phyloP scores from a whole-genome alignment of 768 basidiomycete species.

The Kwoniella sp. region DNA sequence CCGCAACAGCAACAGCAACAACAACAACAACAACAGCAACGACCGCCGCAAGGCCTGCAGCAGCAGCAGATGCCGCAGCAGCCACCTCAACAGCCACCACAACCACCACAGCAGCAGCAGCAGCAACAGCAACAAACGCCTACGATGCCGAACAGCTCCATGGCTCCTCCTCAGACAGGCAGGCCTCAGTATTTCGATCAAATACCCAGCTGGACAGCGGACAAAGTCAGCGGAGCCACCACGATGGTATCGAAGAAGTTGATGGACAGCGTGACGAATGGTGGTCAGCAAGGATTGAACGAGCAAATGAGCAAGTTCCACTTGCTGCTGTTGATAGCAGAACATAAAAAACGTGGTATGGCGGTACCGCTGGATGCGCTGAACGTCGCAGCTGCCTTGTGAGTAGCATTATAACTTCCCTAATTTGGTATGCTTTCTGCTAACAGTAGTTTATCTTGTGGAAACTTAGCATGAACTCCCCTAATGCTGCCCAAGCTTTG shows the following conservation, averaged over 20 bases:
- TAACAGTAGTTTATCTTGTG: not conserved
- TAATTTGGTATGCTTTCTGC: not conserved
- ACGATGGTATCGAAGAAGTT: constrained; percentile 14
- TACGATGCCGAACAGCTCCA: constrained; percentile 2
- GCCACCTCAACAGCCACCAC: constrained; percentile 4
- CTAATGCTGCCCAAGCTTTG: constrained; percentile 13
- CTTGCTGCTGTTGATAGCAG: constrained; percentile 18
- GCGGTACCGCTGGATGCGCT: constrained; percentile 21
- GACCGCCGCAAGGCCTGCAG: constrained; percentile 9
- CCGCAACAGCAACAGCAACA: constrained; percentile 6
- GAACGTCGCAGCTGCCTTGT: constrained; percentile 22
- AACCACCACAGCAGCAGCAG: constrained; percentile 13
- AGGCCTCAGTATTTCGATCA: constrained; percentile 18
- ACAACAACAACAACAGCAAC: constrained; percentile 12
- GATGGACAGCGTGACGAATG: constrained; percentile 9
- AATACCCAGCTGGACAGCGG: constrained; percentile 17
- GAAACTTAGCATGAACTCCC: constrained; percentile 14
- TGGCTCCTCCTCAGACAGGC: constrained; percentile 8
- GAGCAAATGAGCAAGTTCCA: constrained; percentile 25
- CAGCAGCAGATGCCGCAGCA: constrained; percentile 3
- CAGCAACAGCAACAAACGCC: constrained; percentile 10
- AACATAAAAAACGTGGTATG: constrained; percentile 20
- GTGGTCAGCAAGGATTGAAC: constrained; percentile 7
- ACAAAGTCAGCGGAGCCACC: constrained; percentile 15
- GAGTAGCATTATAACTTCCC: constrained; percentile 5